Conservation (phyloP, 2,329 filamentous ascomycete species). For the Fusarium circinatum region DNA sequence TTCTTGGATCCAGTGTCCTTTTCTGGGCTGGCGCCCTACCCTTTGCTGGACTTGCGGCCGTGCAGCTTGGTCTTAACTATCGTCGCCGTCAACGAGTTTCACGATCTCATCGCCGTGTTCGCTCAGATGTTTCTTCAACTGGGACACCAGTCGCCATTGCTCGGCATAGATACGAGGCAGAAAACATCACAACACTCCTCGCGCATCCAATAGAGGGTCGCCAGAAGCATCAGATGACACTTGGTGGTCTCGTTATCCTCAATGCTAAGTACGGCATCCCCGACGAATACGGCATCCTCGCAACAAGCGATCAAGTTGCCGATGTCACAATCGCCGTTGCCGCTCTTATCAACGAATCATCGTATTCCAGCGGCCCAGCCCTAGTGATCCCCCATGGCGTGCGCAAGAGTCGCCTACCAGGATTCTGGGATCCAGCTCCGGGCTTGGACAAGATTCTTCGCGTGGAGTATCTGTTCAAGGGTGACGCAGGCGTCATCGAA, state of each 20-base stretch:
- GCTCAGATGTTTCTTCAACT: constrained; percentile 12
- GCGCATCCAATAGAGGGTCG: constrained; percentile 52
- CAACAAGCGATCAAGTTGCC: constrained; percentile 55
- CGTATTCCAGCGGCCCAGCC: constrained; percentile 35
- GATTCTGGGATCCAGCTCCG: constrained; percentile 64
- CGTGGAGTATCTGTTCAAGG: constrained; percentile 58
- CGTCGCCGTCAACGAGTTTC: constrained; percentile 16
- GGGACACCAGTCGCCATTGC: constrained; percentile 44
- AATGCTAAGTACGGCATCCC: constrained; percentile 60
- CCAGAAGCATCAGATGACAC: constrained; percentile 49
- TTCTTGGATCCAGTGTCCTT: constrained; percentile 45
- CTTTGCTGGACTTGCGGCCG: constrained; percentile 52
- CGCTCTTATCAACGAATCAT: constrained; percentile 54
- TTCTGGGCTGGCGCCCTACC: constrained; percentile 55
- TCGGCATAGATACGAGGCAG: constrained; percentile 55
- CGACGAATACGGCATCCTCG: constrained; percentile 45
- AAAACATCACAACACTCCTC: constrained; percentile 57
- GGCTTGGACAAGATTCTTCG: constrained; percentile 56
- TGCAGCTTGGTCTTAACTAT: constrained; percentile 47
- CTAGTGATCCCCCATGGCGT: constrained; percentile 54
- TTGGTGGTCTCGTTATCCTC: constrained; percentile 58
- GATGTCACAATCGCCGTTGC: constrained; percentile 61
- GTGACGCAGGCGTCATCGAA: constrained; percentile 35
- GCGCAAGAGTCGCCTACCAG: constrained; percentile 56
- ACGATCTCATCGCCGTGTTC: constrained; percentile 9